Evolutionary conservation across 73 alveolate species (phyloP).

Genomic region (Tetrahymena elliotti): DNA sequence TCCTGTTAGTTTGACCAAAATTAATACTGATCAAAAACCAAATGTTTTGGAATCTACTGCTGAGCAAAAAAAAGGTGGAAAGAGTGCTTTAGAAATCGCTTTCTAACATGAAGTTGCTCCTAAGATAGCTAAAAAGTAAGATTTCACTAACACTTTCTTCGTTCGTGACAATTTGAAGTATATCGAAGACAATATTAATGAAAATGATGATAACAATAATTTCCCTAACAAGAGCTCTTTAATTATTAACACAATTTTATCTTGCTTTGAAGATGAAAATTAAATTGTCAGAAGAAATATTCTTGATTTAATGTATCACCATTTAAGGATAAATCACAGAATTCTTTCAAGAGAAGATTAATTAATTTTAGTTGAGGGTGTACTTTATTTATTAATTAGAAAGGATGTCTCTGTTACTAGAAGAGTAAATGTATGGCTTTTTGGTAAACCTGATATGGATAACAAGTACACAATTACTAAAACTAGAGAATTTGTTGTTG

Average conservation of each 20-base stretch:
- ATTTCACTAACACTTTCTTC: not conserved
- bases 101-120: not conserved
- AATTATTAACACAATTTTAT: slow-evolving; percentile 1
- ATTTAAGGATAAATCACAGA: slow-evolving; percentile 2
- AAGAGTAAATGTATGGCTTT: slow-evolving; percentile 42
- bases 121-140: not conserved
- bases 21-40: not conserved
- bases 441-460: slow-evolving; percentile 51
- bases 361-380: slow-evolving; percentile 18
- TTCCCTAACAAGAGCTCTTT: slow-evolving; percentile 14
- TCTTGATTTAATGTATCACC: slow-evolving; percentile 30
- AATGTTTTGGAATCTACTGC: not conserved
- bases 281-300: slow-evolving; percentile 28
- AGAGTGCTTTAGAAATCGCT: not conserved
- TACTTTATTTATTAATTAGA: slow-evolving; percentile 8
- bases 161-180: not conserved
- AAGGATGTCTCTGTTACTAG: slow-evolving; percentile 42
- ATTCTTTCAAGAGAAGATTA: not conserved
- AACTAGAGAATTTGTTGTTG: not conserved
- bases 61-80: not conserved
- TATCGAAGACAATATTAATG: slow-evolving; percentile 21
- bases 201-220: slow-evolving; percentile 14
- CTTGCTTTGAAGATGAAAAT: slow-evolving; percentile 37
- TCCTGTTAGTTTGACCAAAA: not conserved
- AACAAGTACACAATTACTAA: slow-evolving; percentile 19